Conservation (phyloP, 2,329 filamentous ascomycete species). For the Colletotrichum chlorophyti region DNA sequence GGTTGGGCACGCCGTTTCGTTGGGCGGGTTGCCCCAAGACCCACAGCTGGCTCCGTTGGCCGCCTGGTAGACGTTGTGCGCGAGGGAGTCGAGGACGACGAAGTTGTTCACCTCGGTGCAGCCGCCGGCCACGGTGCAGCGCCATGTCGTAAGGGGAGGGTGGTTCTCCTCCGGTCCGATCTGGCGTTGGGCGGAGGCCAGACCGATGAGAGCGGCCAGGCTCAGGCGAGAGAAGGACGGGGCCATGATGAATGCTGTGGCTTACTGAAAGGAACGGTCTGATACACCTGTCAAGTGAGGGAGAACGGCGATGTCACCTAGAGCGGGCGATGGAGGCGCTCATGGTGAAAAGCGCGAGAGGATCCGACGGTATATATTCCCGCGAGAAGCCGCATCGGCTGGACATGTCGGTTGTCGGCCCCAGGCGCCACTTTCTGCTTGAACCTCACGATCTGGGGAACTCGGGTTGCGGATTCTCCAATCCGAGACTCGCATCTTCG, state of each 20-base stretch:
- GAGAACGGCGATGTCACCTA: not conserved
- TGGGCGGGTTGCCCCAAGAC: slow-evolving; percentile 41
- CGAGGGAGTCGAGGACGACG: slow-evolving; percentile 56
- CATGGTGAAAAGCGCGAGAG: not conserved
- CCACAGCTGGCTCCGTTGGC: slow-evolving; percentile 41
- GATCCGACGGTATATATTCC: not conserved
- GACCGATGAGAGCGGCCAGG: slow-evolving; percentile 31
- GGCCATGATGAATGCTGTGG: slow-evolving; percentile 14
- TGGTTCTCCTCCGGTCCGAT: slow-evolving; percentile 52
- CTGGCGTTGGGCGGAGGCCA: slow-evolving; percentile 47
- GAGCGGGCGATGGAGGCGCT: not conserved
- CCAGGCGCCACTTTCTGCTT: not conserved
- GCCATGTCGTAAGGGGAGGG: slow-evolving; percentile 57
- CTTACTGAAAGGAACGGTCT: not conserved
- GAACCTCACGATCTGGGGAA: not conserved
- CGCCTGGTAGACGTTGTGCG: slow-evolving; percentile 53
- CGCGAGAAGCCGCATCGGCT: not conserved
- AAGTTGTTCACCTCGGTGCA: slow-evolving; percentile 54
- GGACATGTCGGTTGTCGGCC: not conserved
- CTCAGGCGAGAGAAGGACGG: slow-evolving; percentile 10
- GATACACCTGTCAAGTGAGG: not conserved
- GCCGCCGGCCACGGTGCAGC: slow-evolving; percentile 56
- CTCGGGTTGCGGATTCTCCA: not conserved
- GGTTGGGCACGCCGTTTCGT: slow-evolving; percentile 55
- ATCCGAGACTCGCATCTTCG: not conserved